Evolutionary conservation across 495 filamentous ascomycete species (phyloP).

Genomic region (Amorphotheca resinae): DNA sequence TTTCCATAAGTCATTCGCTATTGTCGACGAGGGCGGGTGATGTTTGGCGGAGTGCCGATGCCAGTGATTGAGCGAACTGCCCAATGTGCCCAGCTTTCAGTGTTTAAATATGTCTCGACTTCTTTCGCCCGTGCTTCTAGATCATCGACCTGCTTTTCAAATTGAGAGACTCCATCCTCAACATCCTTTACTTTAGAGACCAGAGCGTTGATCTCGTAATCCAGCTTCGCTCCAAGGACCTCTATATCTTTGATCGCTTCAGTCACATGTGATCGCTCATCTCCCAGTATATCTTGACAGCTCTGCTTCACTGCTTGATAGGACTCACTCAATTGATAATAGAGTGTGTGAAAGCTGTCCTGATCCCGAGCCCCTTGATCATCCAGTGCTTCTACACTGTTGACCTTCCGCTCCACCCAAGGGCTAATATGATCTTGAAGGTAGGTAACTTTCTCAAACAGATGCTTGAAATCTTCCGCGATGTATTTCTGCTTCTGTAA

Average conservation of each 20-base stretch:
- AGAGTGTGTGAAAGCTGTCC: constrained; percentile 52
- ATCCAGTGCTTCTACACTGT: constrained; percentile 49
- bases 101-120: constrained; percentile 51
- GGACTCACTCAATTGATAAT: constrained; percentile 51
- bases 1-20: neutral
- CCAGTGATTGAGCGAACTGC: constrained; percentile 44
- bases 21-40: constrained; percentile 21
- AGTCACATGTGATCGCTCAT: constrained; percentile 51
- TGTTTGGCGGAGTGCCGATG: constrained; percentile 44
- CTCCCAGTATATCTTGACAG: constrained; percentile 51
- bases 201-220: constrained; percentile 82
- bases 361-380: constrained; percentile 45
- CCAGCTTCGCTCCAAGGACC: constrained; percentile 70
- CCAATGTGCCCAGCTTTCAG: constrained; percentile 50
- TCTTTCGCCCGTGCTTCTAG: constrained; percentile 64
- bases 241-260: constrained; percentile 77
- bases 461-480: constrained; percentile 47
- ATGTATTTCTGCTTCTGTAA: constrained; percentile 36
- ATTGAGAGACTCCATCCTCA: constrained; percentile 69
- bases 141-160: constrained; percentile 66
- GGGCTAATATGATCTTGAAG: constrained; percentile 39
- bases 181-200: constrained; percentile 78
- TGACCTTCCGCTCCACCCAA: constrained; percentile 58
- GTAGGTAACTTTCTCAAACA: constrained; percentile 36
- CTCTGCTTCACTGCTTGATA: constrained; percentile 51